Percentiles rank a stretch among this genome's conserved stretches.
Evolutionary conservation across 2,329 filamentous ascomycete species (phyloP).

Genomic region (Penicillium sp.): DNA sequence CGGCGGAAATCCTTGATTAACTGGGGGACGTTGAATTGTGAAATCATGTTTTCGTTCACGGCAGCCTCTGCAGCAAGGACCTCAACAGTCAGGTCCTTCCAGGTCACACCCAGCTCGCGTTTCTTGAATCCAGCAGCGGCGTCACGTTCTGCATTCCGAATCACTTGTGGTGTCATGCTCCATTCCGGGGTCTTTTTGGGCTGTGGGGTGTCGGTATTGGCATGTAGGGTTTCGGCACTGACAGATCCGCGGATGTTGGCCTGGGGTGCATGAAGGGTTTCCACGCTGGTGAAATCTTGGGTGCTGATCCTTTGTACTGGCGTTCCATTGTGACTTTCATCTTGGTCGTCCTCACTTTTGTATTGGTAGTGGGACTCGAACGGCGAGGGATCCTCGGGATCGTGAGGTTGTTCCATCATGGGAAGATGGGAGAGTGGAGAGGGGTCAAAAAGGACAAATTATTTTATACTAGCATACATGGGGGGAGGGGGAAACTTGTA

Average conservation of each 20-base stretch:
- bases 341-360: background rate
- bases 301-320: conserved; percentile 7
- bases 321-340: background rate
- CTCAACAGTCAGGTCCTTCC: conserved; percentile 8
- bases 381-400: conserved; percentile 7
- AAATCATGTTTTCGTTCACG: conserved; percentile 15
- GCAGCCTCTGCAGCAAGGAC: conserved; percentile 11
- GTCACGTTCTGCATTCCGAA: conserved; percentile 30
- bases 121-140: conserved; percentile 10
- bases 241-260: conserved; percentile 21
- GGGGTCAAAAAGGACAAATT: background rate
- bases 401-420: conserved; percentile 10
- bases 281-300: conserved; percentile 9
- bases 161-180: conserved; percentile 51
- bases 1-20: conserved; percentile 8
- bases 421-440: conserved; percentile 8
- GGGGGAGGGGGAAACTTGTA: background rate
- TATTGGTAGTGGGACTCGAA: conserved; percentile 2
- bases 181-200: conserved; percentile 42
- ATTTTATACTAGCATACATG: background rate
- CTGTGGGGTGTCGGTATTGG: conserved; percentile 3
- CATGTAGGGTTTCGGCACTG: conserved; percentile 24
- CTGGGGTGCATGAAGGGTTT: conserved; percentile 17
- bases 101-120: conserved; percentile 11
- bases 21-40: conserved; percentile 11